Conservation (phyloP, 2,329 filamentous ascomycete species). For the Fonsecaea multimorphosa region DNA sequence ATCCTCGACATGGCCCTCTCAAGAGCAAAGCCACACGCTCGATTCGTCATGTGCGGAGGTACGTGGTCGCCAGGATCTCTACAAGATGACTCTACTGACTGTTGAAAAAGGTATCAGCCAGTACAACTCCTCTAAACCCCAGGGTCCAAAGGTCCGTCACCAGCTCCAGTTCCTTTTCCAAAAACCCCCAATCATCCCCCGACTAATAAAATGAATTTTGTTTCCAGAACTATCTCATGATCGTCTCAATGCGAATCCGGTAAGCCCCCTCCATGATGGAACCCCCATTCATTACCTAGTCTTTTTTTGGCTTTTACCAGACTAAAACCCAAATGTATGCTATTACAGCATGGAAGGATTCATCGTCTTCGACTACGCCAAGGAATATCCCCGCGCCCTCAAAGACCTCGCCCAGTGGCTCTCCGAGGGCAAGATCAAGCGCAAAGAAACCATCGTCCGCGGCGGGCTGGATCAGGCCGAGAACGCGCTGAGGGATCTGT, state of each 20-base stretch:
- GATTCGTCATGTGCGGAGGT: conserved; percentile 74
- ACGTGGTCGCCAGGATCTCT: conserved; percentile 55
- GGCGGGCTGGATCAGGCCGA: conserved; percentile 72
- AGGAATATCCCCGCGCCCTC: conserved; percentile 64
- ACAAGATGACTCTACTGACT: conserved; percentile 40
- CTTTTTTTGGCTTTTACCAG: too few relatives aligned
- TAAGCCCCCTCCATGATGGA: conserved; percentile 39
- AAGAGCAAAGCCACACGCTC: conserved; percentile 66
- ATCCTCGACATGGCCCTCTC: conserved; percentile 70
- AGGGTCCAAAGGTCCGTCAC: conserved; percentile 62
- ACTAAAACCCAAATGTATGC: too few relatives aligned
- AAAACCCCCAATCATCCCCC: too few relatives aligned
- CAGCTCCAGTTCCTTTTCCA: too few relatives aligned
- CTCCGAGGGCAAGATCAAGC: conserved; percentile 73
- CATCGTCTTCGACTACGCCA: conserved; percentile 71
- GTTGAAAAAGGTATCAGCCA: conserved; percentile 66
- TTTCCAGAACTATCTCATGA: conserved; percentile 58
- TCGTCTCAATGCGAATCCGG: conserved; percentile 61
- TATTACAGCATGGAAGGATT: conserved; percentile 69
- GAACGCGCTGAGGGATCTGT: conserved; percentile 67
- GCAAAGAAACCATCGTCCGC: conserved; percentile 72
- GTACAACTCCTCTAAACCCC: conserved; percentile 66
- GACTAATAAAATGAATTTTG: background rate
- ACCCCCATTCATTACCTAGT: too few relatives aligned
- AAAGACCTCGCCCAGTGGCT: conserved; percentile 71